These are phyloP conservation scores for Monosporozyma yasuniensis DNA, from an alignment of 805 yeast genomes.

Conservation along the genomic window DNA sequence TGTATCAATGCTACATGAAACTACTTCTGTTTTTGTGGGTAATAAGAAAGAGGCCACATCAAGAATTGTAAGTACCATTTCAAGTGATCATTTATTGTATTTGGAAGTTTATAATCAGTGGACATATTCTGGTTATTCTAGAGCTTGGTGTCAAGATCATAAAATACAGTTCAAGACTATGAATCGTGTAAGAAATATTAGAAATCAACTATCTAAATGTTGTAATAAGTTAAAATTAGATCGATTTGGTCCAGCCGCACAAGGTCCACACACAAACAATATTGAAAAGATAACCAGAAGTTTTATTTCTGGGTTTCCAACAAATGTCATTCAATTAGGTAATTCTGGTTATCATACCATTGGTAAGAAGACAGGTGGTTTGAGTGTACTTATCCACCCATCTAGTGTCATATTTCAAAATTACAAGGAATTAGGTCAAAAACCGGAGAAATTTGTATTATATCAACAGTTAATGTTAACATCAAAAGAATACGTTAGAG, in stretches of 20 bases:
- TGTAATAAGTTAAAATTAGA: slow-evolving; percentile 36
- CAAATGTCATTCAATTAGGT: slow-evolving; percentile 24
- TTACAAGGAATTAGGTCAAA: slow-evolving; percentile 37
- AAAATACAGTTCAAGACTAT: slow-evolving; percentile 70
- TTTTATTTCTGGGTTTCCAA: slow-evolving; percentile 29
- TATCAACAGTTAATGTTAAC: slow-evolving; percentile 83
- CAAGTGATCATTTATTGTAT: slow-evolving; percentile 70
- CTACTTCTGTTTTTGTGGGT: slow-evolving; percentile 40
- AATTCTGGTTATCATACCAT: slow-evolving; percentile 25
- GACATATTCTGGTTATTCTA: slow-evolving; percentile 56
- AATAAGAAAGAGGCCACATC: slow-evolving; percentile 15
- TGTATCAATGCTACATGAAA: slow-evolving; percentile 75
- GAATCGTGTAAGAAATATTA: slow-evolving; percentile 56
- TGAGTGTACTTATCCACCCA: slow-evolving; percentile 78
- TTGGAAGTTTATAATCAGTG: slow-evolving; percentile 72
- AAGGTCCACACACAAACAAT: slow-evolving; percentile 4
- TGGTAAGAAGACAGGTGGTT: slow-evolving; percentile 42
- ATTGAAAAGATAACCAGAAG: slow-evolving; percentile 5
- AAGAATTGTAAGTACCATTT: slow-evolving; percentile 40
- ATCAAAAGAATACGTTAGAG: slow-evolving; percentile 80
- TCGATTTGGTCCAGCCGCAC: neutral
- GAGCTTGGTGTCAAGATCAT: slow-evolving; percentile 79
- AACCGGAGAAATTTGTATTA: slow-evolving; percentile 64
- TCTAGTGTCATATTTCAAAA: slow-evolving; percentile 54
- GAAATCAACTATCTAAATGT: slow-evolving; percentile 57